These are phyloP conservation scores for Phytophthora palmivora DNA, from an alignment of 352 stramenopile genomes.

Conservation along the genomic window DNA sequence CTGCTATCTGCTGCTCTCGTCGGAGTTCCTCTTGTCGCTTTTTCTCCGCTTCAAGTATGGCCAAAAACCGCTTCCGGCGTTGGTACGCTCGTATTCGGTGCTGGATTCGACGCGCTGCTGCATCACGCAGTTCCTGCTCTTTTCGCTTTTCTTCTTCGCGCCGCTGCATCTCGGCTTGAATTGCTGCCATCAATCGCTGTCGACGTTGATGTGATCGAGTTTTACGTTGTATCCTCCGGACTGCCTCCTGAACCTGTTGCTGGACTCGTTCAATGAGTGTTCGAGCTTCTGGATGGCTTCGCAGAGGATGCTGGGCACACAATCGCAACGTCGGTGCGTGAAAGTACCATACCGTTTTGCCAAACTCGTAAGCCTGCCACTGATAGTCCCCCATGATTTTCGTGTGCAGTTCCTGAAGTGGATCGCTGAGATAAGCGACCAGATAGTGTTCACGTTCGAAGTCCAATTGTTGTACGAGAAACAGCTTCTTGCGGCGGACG, in stretches of 20 bases:
- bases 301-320: slow-evolving; percentile 67
- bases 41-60: slow-evolving; percentile 15
- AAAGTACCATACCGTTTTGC: slow-evolving; percentile 69
- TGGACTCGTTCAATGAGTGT: slow-evolving; percentile 53
- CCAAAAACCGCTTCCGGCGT: slow-evolving; percentile 13
- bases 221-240: slow-evolving; percentile 44
- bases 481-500: slow-evolving; percentile 64
- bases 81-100: slow-evolving; percentile 16
- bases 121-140: slow-evolving; percentile 10
- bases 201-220: slow-evolving; percentile 20
- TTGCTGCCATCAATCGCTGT: slow-evolving; percentile 22
- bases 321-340: slow-evolving; percentile 43
- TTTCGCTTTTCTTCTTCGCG: slow-evolving; percentile 21
- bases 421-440: slow-evolving; percentile 43
- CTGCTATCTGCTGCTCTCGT: neutral
- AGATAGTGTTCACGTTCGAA: slow-evolving; percentile 64
- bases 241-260: slow-evolving; percentile 47
- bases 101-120: slow-evolving; percentile 16
- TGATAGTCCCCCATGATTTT: slow-evolving; percentile 56
- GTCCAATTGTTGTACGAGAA: slow-evolving; percentile 67
- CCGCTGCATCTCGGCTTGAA: slow-evolving; percentile 10
- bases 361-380: slow-evolving; percentile 75
- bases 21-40: slow-evolving; percentile 15
- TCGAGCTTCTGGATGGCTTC: slow-evolving; percentile 47
- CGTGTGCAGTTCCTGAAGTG: slow-evolving; percentile 54